A percentile compares a stretch with the other conserved stretches of the same genome.
phyloP scores from a whole-genome alignment of 257 asterid genomes.

The Solanum chilense region DNA sequence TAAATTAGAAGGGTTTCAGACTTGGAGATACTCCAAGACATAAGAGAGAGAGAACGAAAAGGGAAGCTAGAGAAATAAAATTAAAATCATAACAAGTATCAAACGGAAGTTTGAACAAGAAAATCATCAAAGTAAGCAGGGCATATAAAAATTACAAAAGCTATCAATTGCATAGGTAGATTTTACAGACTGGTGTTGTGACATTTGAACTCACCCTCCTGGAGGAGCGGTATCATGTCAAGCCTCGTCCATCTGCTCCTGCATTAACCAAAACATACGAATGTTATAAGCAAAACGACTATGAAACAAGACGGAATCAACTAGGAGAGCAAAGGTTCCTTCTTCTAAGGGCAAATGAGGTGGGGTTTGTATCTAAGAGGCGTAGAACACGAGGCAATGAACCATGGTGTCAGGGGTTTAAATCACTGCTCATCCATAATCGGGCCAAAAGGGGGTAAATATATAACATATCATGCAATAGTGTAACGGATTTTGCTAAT shows the following conservation, averaged over 20 bases:
- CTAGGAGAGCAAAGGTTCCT: background rate
- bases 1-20: background rate
- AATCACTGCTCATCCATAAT: background rate
- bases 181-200: constrained; percentile 18
- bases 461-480: background rate
- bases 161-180: constrained; percentile 22
- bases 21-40: background rate
- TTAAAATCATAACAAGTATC: background rate
- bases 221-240: constrained; percentile 17
- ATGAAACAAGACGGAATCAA: background rate
- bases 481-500: background rate
- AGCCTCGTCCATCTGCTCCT: constrained; percentile 51
- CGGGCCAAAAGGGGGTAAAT: background rate
- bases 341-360: background rate
- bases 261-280: constrained; percentile 12
- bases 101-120: background rate
- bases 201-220: constrained; percentile 52
- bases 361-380: background rate
- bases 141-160: constrained; percentile 7
- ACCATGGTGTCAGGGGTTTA: background rate
- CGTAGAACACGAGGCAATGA: background rate
- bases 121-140: constrained; percentile 5
- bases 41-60: background rate
- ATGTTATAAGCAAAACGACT: background rate
- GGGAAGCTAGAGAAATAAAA: background rate